Evolutionary conservation across 352 stramenopile species (phyloP).

Genomic region (Peronosclerospora sorghi): DNA sequence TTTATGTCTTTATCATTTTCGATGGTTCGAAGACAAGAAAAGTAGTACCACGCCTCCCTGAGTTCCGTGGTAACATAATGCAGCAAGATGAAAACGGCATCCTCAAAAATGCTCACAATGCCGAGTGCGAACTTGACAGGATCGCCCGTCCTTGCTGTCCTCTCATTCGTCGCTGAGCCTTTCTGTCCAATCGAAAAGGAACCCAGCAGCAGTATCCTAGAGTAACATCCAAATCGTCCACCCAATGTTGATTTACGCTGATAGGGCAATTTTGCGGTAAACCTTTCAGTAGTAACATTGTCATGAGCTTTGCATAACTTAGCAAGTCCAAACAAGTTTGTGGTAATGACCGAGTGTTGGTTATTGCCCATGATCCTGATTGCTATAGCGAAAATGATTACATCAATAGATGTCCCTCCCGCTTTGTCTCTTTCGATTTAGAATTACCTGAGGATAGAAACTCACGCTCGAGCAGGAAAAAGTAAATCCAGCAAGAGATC

Average conservation of each 20-base stretch:
- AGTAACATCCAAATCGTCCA: slow-evolving; percentile 98
- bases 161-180: slow-evolving; percentile 85
- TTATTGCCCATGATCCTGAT: slow-evolving; percentile 35
- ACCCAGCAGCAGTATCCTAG: slow-evolving; percentile 92
- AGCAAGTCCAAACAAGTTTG: slow-evolving; percentile 89
- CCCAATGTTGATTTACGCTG: slow-evolving; percentile 90
- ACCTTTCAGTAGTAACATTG: slow-evolving; percentile 94
- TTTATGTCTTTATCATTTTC: too few species aligned
- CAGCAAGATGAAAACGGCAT: slow-evolving; percentile 94
- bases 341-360: slow-evolving; percentile 55
- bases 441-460: slow-evolving; percentile 91
- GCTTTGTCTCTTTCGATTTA: slow-evolving; percentile 84
- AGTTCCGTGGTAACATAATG: too few species aligned
- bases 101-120: slow-evolving; percentile 93
- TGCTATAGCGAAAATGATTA: slow-evolving; percentile 39
- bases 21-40: too few species aligned
- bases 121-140: slow-evolving; percentile 94
- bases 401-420: slow-evolving; percentile 43
- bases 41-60: too few species aligned
- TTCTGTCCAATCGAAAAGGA: slow-evolving; percentile 89
- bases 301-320: slow-evolving; percentile 91
- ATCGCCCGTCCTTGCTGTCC: slow-evolving; percentile 91
- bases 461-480: slow-evolving; percentile 85
- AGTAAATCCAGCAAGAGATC: slow-evolving; percentile 88
- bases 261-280: slow-evolving; percentile 90